A percentile compares a stretch with the other conserved stretches of the same genome.
Evolutionary conservation across 768 basidiomycete species (phyloP).

Genomic region (Melanogaster broomeanus): DNA sequence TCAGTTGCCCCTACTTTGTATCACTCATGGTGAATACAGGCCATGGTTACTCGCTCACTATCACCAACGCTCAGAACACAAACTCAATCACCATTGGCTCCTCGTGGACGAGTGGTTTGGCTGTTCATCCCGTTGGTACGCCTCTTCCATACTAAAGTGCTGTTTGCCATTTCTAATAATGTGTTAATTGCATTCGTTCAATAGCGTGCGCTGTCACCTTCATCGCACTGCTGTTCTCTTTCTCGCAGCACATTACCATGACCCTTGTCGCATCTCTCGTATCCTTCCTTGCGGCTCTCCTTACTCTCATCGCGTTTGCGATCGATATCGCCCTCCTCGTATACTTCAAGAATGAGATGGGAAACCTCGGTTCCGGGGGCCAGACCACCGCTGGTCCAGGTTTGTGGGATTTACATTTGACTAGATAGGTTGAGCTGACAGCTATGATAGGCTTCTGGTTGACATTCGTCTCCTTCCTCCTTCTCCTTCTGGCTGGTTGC

Average conservation of each 20-base stretch:
- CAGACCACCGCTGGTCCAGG: slow-evolving; percentile 65
- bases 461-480: slow-evolving; percentile 65
- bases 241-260: slow-evolving; percentile 55
- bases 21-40: slow-evolving; percentile 32
- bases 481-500: slow-evolving; percentile 64
- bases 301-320: slow-evolving; percentile 73
- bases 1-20: not conserved
- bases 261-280: slow-evolving; percentile 45
- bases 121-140: slow-evolving; percentile 75
- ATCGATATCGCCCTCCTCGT: slow-evolving; percentile 76
- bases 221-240: slow-evolving; percentile 61
- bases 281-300: slow-evolving; percentile 66
- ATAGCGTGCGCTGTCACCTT: slow-evolving; percentile 56
- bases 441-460: slow-evolving; percentile 65
- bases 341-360: slow-evolving; percentile 58
- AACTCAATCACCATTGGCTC: slow-evolving; percentile 44
- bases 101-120: slow-evolving; percentile 74
- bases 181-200: not conserved
- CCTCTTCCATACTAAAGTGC: slow-evolving; percentile 2
- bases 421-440: slow-evolving; percentile 3
- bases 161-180: slow-evolving; percentile 1
- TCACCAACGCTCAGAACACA: slow-evolving; percentile 36
- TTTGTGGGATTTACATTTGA: slow-evolving; percentile 30
- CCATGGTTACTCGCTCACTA: slow-evolving; percentile 54
- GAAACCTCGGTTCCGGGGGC: slow-evolving; percentile 42